Base-by-base conservation (phyloP, 164 flowering plant genomes). In the Nymphaea colorata region DNA sequence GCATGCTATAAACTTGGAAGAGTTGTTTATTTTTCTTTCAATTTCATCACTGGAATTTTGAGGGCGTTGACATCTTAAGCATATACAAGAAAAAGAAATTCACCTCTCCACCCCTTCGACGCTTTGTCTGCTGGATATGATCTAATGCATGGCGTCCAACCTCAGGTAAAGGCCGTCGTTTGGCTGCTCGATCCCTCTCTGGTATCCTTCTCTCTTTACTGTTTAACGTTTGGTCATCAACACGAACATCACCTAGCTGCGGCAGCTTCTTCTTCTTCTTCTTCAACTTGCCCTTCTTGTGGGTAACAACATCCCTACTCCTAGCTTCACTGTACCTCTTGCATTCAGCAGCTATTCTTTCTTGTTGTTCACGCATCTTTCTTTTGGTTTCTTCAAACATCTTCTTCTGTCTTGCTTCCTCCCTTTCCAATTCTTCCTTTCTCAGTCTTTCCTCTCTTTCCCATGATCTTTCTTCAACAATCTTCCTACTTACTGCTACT, bases 81-180 rank as follows among this genome's bases (percentile, higher is more conserved):
- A 17, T 11, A 65, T 25, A 61, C 10, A 44, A 68, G 4, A 57
- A 42, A 51, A 61, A 62, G 16, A 15, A n/a, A 42, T 61, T 77
- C 36, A 94, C 98, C 98, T 91, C 92, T 75, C 98, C 97, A 2
- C 93, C 92, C 72, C 86, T 82, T 6, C 97, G 90, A 4, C 98
- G 94, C 79, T 91, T 94, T 68, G 88, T 75, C 71, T 80, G 81
- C 7, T 83, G 88, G 55, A 69, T 77, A 78, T 76, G 72, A 16
- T 87, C 96, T 43, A 81, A 80, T 69, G 75, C 76, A 66, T 72
- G 76, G 57, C 70, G 78, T 67, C 78, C 92, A 63, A 74, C 62
- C 63, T 87, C 96, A 42, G 62, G 70, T 36, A 70, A 75, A 44
- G 87, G 69, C 62, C 82, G 81, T 76, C 85, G 81, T 77, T 84